Evolutionary conservation across 768 basidiomycete species (phyloP), one percentile per base, ranked within the genome.

Genomic region (Lactifluus hygrophoroides): DNA sequence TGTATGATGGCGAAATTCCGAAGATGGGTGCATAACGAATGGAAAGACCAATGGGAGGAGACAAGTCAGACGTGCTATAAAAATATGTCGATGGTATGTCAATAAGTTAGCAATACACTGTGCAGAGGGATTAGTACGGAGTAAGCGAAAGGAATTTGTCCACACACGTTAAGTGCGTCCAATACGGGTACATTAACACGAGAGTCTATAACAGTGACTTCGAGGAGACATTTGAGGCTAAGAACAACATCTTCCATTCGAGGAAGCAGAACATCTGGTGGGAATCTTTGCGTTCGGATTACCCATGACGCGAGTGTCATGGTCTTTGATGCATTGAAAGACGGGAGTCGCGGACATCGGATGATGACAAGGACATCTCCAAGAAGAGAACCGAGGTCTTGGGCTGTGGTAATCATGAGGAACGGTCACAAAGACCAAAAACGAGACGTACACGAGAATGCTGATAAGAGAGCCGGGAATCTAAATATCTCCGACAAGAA

Each of bases 401-500:
- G 54, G 6, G 43, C 59, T 60, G n/a, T 17, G 11, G 7, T 13
- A 8, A 27, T 14, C 9, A 27, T 60, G 21, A 60, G 59, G 1
- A 21, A 19, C 6, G 14, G 14, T 19, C 23, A 9, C 6, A 8
- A 1, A 38, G 3, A 2, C 10, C 5, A 44, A 45, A 40, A 34
- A 3, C 5, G 6, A 43, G 13, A 60, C 59, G 28, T 42, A 60
- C 59, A 8, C 21, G 59, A 40, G 49, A 60, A 51, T 16, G 46
- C 9, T 14, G 54, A 56, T 27, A 49, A 56, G 9, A 60, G 48
- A 6, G 35, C 23, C 14, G 59, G 59, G 19, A 60, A 42, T 34
- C 54, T 56, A 35, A 51, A 56, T 38, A 60, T 51, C n/a, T 56
- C 59, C n/a, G 59, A 60, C 44, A 60, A 40, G 14, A 60, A 35